Base-by-base conservation (phyloP, 371 early-diverging fungal species). In the Capillidium rhysosporum region DNA sequence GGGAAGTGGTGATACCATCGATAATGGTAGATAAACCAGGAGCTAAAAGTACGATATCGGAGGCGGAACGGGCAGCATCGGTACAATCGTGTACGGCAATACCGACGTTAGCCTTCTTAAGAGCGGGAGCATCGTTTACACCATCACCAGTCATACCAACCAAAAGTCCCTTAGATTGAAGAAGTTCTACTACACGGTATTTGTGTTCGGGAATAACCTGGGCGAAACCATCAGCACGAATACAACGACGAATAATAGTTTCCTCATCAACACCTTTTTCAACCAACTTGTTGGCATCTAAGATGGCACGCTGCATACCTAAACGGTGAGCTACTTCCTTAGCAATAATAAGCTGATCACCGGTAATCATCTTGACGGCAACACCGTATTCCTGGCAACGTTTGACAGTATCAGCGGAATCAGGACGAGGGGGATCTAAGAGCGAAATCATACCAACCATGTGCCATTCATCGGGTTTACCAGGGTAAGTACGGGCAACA, bases 171-270 rank as follows among this genome's bases (percentile, higher is more conserved):
- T 65, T 64, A 55, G 69, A 66, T 64, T 89, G 84, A 20, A 92
- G 68, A 16, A 91, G 67, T 61, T 84, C 80, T 1, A 96, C 91
- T 34, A 96, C 88, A 55, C 85, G 82, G 63, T 85, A 80, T 66
- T 94, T 95, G 76, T 92, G 90, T 69, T 95, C 95, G 24, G 98
- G 93, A 65, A 82, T 84, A 31, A 92, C 92, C 66, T 91, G 89
- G 16, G 92, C 94, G 65, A 96, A 94, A 31, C 92, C 92, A 65
- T 94, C 95, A 16, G 86, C 83, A 58, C 84, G 82, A 24, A 74
- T 69, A 58, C 80, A 79, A 58, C 80, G 79, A 54, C 79, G 76
- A n/a, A 89, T 76, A 14, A 84, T 69, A 63, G 89, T 85, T 44
- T 86, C 85, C 45, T 89, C 89, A 20, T 82, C 68, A 34, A 81